phyloP scores from a whole-genome alignment of 2,329 filamentous ascomycete species.

The Colletotrichum liriopes region DNA sequence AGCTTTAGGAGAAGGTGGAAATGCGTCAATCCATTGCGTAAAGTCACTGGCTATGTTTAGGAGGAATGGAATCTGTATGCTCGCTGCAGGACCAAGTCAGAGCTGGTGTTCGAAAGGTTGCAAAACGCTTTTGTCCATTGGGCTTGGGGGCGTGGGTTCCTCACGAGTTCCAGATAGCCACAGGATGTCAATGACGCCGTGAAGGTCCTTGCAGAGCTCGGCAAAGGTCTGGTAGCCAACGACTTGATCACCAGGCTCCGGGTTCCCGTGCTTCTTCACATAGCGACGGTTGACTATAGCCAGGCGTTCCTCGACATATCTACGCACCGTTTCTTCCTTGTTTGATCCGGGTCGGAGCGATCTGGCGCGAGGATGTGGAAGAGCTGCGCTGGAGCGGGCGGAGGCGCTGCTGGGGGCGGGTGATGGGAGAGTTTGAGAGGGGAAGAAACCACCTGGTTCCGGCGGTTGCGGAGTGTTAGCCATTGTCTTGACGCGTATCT shows the following conservation, averaged over 20 bases:
- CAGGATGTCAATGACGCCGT: conserved; percentile 82
- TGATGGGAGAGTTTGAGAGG: conserved; percentile 63
- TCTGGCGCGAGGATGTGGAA: conserved; percentile 70
- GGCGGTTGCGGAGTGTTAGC: conserved; percentile 43
- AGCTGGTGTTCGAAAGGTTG: background rate
- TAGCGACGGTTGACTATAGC: conserved; percentile 71
- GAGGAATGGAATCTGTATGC: conserved; percentile 86
- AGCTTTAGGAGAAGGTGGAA: conserved; percentile 76
- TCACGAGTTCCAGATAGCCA: conserved; percentile 91
- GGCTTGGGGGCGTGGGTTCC: conserved; percentile 49
- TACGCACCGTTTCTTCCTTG: conserved; percentile 73
- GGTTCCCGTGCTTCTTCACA: conserved; percentile 70
- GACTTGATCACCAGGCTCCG: conserved; percentile 63
- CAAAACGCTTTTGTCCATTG: background rate
- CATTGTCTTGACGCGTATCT: conserved; percentile 45
- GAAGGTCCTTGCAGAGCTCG: conserved; percentile 82
- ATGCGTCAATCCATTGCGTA: conserved; percentile 80
- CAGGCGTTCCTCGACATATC: conserved; percentile 70
- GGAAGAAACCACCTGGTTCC: conserved; percentile 68
- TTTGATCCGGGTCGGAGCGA: conserved; percentile 69
- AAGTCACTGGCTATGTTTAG: conserved; percentile 83
- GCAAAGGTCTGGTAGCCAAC: conserved; percentile 73
- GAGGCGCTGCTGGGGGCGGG: conserved; percentile 69
- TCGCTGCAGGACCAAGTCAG: conserved; percentile 65
- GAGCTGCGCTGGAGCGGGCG: conserved; percentile 51